A percentile compares a stretch with the other conserved stretches of the same genome.
Evolutionary conservation across 2,329 filamentous ascomycete species (phyloP).

Genomic region (Tolypocladium tundrense): DNA sequence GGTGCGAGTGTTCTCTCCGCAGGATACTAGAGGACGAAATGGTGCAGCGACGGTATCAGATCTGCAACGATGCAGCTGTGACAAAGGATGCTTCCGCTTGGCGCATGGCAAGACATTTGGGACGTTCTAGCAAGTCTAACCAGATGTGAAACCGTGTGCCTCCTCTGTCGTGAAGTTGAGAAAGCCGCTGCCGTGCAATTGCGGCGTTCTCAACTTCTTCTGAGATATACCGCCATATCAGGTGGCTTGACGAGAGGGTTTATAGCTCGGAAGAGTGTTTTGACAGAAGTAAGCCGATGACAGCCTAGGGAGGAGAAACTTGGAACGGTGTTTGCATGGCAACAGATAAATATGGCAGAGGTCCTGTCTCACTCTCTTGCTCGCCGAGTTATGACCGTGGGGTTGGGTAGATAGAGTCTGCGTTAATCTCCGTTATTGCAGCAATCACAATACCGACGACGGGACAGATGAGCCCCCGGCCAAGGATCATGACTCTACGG

Average conservation of each 20-base stretch:
- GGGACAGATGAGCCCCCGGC: background rate
- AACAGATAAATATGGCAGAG: background rate
- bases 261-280: background rate
- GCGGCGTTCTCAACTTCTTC: background rate
- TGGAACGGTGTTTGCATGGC: background rate
- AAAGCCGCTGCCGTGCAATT: background rate
- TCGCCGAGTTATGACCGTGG: background rate
- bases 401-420: background rate
- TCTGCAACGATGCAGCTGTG: background rate
- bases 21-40: background rate
- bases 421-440: background rate
- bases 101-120: too few species aligned
- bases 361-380: background rate
- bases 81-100: background rate
- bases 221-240: background rate
- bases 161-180: background rate
- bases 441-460: background rate
- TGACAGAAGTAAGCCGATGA: too few species aligned
- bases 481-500: too few species aligned
- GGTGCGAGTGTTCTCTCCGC: background rate
- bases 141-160: too few species aligned
- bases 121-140: too few species aligned
- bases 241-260: background rate
- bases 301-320: too few species aligned
- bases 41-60: background rate